A percentile compares a stretch with the other conserved stretches of the same genome.
Evolutionary conservation across 2,329 filamentous ascomycete species (phyloP).

Genomic region (Incumbomyces lentus): DNA sequence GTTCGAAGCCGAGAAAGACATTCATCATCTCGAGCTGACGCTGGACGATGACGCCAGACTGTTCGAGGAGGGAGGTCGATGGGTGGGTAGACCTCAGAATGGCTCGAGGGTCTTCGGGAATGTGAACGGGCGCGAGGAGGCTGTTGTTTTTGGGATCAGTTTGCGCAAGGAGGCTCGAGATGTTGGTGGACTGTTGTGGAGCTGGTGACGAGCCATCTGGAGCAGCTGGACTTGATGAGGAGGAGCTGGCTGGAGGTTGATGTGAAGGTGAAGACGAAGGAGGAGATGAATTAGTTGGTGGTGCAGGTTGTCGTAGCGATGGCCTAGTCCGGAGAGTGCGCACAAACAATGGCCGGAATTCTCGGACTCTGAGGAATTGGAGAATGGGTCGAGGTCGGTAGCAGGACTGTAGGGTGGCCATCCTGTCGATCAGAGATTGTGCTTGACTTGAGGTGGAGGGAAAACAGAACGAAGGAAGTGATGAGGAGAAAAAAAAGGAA

Average conservation of each 20-base stretch:
- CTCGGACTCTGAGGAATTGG: constrained; percentile 2
- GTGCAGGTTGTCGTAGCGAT: background rate
- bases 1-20: constrained; percentile 55
- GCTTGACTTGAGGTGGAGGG: too few relatives aligned
- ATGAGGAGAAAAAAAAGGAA: too few relatives aligned
- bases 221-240: background rate
- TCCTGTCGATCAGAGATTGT: background rate
- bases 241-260: background rate
- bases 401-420: constrained; percentile 1
- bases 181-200: constrained; percentile 30
- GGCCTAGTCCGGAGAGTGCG: background rate
- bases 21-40: constrained; percentile 58
- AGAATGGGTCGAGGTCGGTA: constrained; percentile 1
- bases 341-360: constrained; percentile 1
- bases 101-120: constrained; percentile 50
- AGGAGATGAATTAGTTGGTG: too few relatives aligned
- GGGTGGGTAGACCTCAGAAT: constrained; percentile 50
- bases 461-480: too few relatives aligned
- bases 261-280: background rate
- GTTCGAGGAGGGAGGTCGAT: constrained; percentile 46
- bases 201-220: constrained; percentile 2
- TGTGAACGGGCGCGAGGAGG: constrained; percentile 50
- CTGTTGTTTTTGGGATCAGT: constrained; percentile 37
- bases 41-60: constrained; percentile 53
- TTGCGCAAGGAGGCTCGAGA: constrained; percentile 29